These are phyloP conservation scores for Peronospora tabacina DNA, from an alignment of 352 stramenopile genomes.

Conservation along the genomic window DNA sequence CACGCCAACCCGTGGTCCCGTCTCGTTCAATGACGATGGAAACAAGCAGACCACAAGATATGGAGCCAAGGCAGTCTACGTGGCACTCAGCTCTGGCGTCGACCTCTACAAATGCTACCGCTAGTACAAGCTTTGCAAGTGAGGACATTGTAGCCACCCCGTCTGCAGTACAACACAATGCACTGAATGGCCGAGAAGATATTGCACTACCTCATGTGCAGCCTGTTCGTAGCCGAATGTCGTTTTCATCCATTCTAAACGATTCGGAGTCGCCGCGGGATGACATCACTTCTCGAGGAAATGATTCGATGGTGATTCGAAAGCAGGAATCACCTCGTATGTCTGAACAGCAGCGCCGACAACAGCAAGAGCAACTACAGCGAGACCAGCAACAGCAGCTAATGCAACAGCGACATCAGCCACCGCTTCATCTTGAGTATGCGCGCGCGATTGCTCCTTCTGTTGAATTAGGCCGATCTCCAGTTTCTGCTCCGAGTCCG, in stretches of 20 bases:
- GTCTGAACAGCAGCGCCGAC: constrained; percentile 15
- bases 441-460: constrained; percentile 16
- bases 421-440: constrained; percentile 25
- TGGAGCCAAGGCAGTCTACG: constrained; percentile 8
- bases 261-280: constrained; percentile 71
- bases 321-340: constrained; percentile 32
- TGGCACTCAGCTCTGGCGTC: constrained; percentile 18
- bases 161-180: constrained; percentile 1
- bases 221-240: constrained; percentile 68
- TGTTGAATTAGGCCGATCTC: constrained; percentile 22
- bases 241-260: constrained; percentile 85
- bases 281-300: constrained; percentile 30
- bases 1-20: constrained; percentile 16
- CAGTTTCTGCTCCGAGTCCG: constrained; percentile 34
- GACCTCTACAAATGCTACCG: constrained; percentile 1
- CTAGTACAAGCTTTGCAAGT: constrained; percentile 2
- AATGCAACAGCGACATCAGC: constrained; percentile 18
- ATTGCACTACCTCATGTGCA: constrained; percentile 18
- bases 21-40: constrained; percentile 27
- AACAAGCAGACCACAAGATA: constrained; percentile 13
- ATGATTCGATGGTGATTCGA: constrained; percentile 34
- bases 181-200: constrained; percentile 12
- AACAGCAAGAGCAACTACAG: constrained; percentile 10
- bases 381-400: constrained; percentile 6
- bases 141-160: constrained; percentile 4